These are phyloP conservation scores for Pouteria glomerata DNA, from an alignment of 148 eudicot species.

Conservation along the genomic window DNA sequence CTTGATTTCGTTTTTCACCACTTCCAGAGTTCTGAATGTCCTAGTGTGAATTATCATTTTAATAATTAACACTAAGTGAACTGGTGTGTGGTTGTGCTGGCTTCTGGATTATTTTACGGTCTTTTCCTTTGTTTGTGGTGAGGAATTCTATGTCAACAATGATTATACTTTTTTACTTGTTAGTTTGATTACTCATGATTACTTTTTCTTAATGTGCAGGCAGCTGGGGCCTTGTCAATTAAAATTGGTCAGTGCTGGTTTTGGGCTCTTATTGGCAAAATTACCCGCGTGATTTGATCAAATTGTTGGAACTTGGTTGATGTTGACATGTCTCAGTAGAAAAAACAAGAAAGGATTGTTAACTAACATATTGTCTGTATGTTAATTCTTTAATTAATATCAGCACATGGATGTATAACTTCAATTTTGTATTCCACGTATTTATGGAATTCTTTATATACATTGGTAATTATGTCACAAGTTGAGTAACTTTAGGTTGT, in stretches of 20 bases:
- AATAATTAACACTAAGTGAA: background rate
- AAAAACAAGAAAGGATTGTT: too few relatives aligned
- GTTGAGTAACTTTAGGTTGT: background rate
- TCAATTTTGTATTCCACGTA: background rate
- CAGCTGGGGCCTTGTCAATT: constrained; percentile 88
- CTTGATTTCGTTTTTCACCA: background rate
- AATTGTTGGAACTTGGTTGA: background rate
- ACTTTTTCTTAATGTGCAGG: constrained; percentile 51
- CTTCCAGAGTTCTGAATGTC: background rate
- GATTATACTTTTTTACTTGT: background rate
- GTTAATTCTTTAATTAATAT: too few relatives aligned
- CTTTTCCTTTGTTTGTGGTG: background rate
- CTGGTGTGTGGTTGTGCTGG: background rate
- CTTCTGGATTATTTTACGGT: background rate
- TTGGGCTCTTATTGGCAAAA: background rate
- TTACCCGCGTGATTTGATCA: background rate
- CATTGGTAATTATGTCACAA: background rate
- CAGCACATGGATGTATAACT: too few relatives aligned
- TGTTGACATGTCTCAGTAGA: background rate
- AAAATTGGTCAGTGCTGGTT: constrained; percentile 63
- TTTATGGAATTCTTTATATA: background rate
- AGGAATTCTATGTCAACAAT: background rate
- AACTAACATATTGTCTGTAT: background rate
- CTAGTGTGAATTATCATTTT: background rate
- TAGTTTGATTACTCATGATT: background rate